phyloP scores from a whole-genome alignment of 2,329 filamentous ascomycete species.

The Apiospora marii region DNA sequence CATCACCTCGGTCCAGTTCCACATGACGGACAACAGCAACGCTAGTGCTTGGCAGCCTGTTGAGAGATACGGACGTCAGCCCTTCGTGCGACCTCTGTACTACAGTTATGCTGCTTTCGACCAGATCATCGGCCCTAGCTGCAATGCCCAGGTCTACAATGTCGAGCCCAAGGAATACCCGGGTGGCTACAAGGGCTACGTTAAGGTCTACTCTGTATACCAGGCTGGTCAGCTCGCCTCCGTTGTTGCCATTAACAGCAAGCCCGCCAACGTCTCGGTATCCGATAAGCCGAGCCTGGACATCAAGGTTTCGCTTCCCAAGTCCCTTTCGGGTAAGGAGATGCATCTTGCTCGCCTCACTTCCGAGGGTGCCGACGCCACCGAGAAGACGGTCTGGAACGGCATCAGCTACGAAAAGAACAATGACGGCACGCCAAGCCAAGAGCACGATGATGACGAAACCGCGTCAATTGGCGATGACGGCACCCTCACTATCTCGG shows the following conservation, averaged over 20 bases:
- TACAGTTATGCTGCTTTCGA: slow-evolving; percentile 60
- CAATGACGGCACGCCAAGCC: slow-evolving; percentile 48
- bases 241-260: slow-evolving; percentile 55
- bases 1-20: slow-evolving; percentile 56
- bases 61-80: slow-evolving; percentile 45
- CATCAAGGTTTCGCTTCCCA: slow-evolving; percentile 50
- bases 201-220: slow-evolving; percentile 55
- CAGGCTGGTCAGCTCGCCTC: slow-evolving; percentile 50
- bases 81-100: slow-evolving; percentile 57
- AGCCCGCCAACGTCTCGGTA: slow-evolving; percentile 49
- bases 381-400: slow-evolving; percentile 53
- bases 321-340: slow-evolving; percentile 46
- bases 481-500: slow-evolving; percentile 44
- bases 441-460: slow-evolving; percentile 42
- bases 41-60: slow-evolving; percentile 58
- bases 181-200: slow-evolving; percentile 47
- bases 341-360: slow-evolving; percentile 57
- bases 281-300: slow-evolving; percentile 48
- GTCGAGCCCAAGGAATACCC: slow-evolving; percentile 42
- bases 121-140: slow-evolving; percentile 53
- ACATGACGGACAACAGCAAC: slow-evolving; percentile 62
- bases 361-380: slow-evolving; percentile 52
- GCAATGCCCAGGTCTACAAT: slow-evolving; percentile 51
- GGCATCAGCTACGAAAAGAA: slow-evolving; percentile 54
- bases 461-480: slow-evolving; percentile 43